Evolutionary conservation across 805 yeast genomes (phyloP).

Genomic region (Kazachstania africana): DNA sequence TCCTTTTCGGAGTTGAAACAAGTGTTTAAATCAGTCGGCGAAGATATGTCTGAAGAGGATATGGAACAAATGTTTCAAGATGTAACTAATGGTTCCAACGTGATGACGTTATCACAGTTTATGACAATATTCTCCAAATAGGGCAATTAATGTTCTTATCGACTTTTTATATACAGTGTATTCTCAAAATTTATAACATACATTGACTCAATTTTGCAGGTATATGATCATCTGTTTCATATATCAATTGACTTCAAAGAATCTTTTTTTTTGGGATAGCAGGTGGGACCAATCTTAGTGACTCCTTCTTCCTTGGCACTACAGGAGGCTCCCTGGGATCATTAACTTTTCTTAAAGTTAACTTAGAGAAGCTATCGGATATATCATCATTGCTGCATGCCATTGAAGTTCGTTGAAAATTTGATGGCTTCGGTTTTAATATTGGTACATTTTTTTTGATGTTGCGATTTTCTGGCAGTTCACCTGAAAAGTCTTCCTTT

Average conservation of each 20-base stretch:
- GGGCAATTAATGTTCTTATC: slow-evolving; percentile 5
- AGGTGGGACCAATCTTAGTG: slow-evolving; percentile 7
- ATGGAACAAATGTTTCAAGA: slow-evolving; percentile 93
- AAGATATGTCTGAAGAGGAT: slow-evolving; percentile 87
- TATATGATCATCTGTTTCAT: slow-evolving; percentile 8
- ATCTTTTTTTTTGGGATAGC: slow-evolving; percentile 12
- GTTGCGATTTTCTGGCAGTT: too few relatives aligned
- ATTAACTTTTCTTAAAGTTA: not conserved
- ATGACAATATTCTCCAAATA: slow-evolving; percentile 76
- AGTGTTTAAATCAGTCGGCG: slow-evolving; percentile 94
- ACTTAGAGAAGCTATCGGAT: too few relatives aligned
- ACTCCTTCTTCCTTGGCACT: slow-evolving; percentile 1
- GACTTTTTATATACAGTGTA: not conserved
- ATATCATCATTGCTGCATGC: too few relatives aligned
- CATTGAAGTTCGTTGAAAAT: too few relatives aligned
- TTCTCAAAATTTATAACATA: not conserved
- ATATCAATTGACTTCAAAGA: too few relatives aligned
- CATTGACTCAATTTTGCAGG: not conserved
- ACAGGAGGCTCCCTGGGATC: slow-evolving; percentile 1
- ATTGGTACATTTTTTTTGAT: too few relatives aligned
- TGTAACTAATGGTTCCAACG: slow-evolving; percentile 91
- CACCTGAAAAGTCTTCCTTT: too few relatives aligned
- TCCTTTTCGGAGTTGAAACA: slow-evolving; percentile 91
- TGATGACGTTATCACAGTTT: slow-evolving; percentile 90
- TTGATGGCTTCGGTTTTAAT: too few relatives aligned